Evolutionary conservation across 805 yeast species (phyloP).

Genomic region (Phaffomyces antillensis): DNA sequence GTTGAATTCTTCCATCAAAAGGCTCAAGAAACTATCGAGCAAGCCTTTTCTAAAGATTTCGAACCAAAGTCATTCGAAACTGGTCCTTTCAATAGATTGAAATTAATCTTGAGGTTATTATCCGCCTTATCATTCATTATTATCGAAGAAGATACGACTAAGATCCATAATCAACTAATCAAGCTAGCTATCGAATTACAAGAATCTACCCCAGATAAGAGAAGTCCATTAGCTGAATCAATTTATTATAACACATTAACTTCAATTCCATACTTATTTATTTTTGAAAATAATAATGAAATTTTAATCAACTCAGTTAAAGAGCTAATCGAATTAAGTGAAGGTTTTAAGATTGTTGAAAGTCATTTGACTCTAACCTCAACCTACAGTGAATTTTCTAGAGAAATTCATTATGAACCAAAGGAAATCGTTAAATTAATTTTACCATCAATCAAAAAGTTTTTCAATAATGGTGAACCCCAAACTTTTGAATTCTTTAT

Average conservation of each 20-base stretch:
- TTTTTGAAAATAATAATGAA: conserved; percentile 31
- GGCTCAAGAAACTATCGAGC: conserved; percentile 48
- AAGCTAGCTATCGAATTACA: conserved; percentile 52
- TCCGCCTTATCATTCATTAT: conserved; percentile 60
- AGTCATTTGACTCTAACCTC: conserved; percentile 19
- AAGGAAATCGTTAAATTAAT: conserved; percentile 42
- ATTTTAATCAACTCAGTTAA: conserved; percentile 32
- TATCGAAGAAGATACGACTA: conserved; percentile 38
- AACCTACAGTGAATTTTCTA: conserved; percentile 19
- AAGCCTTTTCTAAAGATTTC: conserved; percentile 19
- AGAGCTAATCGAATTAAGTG: conserved; percentile 37
- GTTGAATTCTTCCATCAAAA: conserved; percentile 62
- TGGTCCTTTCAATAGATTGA: conserved; percentile 65
- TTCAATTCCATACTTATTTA: conserved; percentile 57
- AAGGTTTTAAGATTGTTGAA: conserved; percentile 26
- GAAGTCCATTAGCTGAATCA: conserved; percentile 62
- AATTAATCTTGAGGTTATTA: conserved; percentile 63
- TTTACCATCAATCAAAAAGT: conserved; percentile 36
- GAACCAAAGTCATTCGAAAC: conserved; percentile 30
- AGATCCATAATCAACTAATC: conserved; percentile 47
- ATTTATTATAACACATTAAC: conserved; percentile 54
- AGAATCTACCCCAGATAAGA: conserved; percentile 23
- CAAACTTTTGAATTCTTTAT: conserved; percentile 25
- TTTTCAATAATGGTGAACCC: conserved; percentile 19
- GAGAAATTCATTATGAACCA: conserved; percentile 42